A percentile compares a stretch with the other conserved stretches of the same genome.
phyloP scores from a whole-genome alignment of 352 stramenopile genomes.

The Phytophthora ohioensis region DNA sequence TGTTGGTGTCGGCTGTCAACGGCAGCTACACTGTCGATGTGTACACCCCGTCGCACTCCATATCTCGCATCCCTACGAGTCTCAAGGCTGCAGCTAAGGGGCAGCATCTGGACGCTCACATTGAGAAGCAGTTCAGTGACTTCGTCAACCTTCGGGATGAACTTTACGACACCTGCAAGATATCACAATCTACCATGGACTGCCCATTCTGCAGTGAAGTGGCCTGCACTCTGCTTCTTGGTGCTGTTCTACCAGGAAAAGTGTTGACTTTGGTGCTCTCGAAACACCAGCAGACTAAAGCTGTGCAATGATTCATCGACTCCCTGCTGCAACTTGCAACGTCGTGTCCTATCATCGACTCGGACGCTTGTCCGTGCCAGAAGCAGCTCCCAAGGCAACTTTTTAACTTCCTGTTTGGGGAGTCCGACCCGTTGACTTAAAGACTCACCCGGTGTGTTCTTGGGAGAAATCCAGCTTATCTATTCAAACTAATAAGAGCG shows the following conservation, averaged over 20 bases:
- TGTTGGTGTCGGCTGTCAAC: slow-evolving; percentile 4
- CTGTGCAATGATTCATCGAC: slow-evolving; percentile 28
- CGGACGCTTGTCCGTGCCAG: slow-evolving; percentile 29
- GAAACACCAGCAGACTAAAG: slow-evolving; percentile 18
- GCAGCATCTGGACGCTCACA: slow-evolving; percentile 19
- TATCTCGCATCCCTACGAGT: slow-evolving; percentile 9
- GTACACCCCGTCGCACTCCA: slow-evolving; percentile 26
- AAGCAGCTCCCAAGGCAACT: slow-evolving; percentile 22
- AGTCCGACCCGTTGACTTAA: slow-evolving; percentile 8
- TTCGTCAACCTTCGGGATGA: slow-evolving; percentile 48
- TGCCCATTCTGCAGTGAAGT: slow-evolving; percentile 49
- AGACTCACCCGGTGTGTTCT: too few species aligned
- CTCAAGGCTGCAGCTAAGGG: background rate
- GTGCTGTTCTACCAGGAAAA: slow-evolving; percentile 23
- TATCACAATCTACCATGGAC: slow-evolving; percentile 13
- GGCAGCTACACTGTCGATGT: slow-evolving; percentile 25
- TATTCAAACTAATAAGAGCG: background rate
- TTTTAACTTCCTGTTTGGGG: slow-evolving; percentile 21
- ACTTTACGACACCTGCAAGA: slow-evolving; percentile 29
- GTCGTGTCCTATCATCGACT: slow-evolving; percentile 3
- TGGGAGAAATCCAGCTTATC: slow-evolving; percentile 1
- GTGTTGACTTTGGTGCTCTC: slow-evolving; percentile 24
- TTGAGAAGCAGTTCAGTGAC: slow-evolving; percentile 35
- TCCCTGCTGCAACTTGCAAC: slow-evolving; percentile 18
- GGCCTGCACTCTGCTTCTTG: slow-evolving; percentile 35